A percentile compares a stretch with the other conserved stretches of the same genome.
Conservation (phyloP, 768 basidiomycete species). For the Amanita polypyramis region DNA sequence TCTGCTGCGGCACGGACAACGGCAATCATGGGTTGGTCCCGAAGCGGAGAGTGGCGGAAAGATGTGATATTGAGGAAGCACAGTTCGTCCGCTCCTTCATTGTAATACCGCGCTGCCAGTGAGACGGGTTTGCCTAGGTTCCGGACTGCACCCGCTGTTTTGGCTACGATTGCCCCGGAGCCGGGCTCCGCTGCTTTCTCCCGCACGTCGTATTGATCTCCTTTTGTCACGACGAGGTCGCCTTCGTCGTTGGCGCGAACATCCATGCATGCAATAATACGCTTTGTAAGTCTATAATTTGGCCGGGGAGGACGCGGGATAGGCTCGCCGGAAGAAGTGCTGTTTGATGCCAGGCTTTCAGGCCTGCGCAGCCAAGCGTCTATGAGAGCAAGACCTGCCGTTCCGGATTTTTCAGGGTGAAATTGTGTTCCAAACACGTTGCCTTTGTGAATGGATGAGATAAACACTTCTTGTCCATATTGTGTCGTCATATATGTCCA, state of each 20-base stretch:
- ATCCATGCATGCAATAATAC: conserved; percentile 95
- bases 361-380: conserved; percentile 68
- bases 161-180: conserved; percentile 20
- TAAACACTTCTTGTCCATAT: conserved; percentile 89
- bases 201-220: conserved; percentile 97
- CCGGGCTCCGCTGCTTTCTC: conserved; percentile 41
- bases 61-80: conserved; percentile 99
- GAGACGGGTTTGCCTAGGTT: conserved; percentile 97
- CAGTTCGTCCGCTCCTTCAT: conserved; percentile 87
- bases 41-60: conserved; percentile 91
- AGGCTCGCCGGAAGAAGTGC: conserved; percentile 20
- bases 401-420: conserved; percentile 96
- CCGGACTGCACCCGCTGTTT: conserved; percentile 69
- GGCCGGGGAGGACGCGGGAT: conserved; percentile 29
- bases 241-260: conserved; percentile 93
- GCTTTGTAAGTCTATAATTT: conserved; percentile 73
- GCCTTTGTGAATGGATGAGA: conserved; percentile 71
- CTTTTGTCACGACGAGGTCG: conserved; percentile 97
- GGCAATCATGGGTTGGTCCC: conserved; percentile 96
- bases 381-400: conserved; percentile 73
- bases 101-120: conserved; percentile 79
- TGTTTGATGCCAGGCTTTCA: conserved; percentile 15
- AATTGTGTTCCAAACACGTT: conserved; percentile 94
- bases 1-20: conserved; percentile 87
- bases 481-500: conserved; percentile 86